A percentile compares a stretch with the other conserved stretches of the same genome.
Conservation (phyloP, 2,329 filamentous ascomycete genomes). For the Corniculantispora saksenae region DNA sequence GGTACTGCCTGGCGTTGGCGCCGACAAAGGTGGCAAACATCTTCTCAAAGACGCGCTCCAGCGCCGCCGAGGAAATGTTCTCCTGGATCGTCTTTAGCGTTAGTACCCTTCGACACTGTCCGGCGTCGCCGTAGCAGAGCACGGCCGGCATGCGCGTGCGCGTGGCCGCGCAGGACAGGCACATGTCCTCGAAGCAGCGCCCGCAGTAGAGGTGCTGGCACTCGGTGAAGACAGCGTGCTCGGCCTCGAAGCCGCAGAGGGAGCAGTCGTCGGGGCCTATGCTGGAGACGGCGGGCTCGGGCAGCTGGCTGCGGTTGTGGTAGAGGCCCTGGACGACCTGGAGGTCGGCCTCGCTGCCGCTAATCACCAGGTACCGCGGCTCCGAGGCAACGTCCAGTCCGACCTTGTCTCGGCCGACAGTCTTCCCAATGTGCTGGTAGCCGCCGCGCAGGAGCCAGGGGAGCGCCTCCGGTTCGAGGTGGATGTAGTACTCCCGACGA, state of each 20-base stretch:
- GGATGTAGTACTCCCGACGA: conserved; percentile 3
- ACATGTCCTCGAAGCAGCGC: conserved; percentile 16
- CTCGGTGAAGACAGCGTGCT: conserved; percentile 3
- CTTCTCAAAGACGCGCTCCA: conserved; percentile 12
- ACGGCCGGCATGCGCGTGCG: background rate
- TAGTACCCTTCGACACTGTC: conserved; percentile 1
- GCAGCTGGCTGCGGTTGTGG: background rate
- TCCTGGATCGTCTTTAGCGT: background rate
- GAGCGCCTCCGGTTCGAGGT: background rate
- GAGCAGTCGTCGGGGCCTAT: background rate
- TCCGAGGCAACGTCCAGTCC: conserved; percentile 11
- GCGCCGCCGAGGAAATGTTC: background rate
- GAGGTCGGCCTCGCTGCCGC: conserved; percentile 7
- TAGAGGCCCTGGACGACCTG: conserved; percentile 4
- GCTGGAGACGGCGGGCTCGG: background rate
- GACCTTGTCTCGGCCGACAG: conserved; percentile 13
- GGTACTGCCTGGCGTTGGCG: conserved; percentile 9
- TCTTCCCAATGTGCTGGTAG: background rate
- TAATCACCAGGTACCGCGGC: conserved; percentile 9
- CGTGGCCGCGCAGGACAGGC: conserved; percentile 5
- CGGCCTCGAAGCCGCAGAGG: conserved; percentile 1
- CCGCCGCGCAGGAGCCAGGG: conserved; percentile 10
- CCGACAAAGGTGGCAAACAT: conserved; percentile 14
- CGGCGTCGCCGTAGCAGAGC: conserved; percentile 15
- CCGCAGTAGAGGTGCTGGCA: conserved; percentile 13